Evolutionary conservation across 2,329 filamentous ascomycete genomes (phyloP).

Genomic region (Paradendryphiella salina): DNA sequence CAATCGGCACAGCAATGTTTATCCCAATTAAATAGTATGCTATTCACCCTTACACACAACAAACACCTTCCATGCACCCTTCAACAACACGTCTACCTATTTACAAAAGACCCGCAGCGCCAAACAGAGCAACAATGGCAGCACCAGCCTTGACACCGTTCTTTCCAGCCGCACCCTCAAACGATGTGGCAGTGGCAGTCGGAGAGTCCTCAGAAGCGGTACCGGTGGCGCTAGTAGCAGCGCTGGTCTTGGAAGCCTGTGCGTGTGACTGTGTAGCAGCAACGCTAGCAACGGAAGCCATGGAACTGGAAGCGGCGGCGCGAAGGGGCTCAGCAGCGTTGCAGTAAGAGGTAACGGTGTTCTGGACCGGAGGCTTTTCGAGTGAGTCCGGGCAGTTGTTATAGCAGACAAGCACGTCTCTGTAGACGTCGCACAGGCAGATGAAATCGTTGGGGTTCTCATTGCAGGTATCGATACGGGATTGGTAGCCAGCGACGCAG

Average conservation of each 20-base stretch:
- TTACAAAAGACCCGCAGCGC: slow-evolving; percentile 26
- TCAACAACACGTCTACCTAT: neutral
- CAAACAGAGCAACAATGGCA: slow-evolving; percentile 30
- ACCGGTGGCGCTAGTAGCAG: neutral
- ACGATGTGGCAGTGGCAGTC: slow-evolving; percentile 10
- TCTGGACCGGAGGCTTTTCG: slow-evolving; percentile 38
- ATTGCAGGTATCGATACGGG: slow-evolving; percentile 50
- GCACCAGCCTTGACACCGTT: slow-evolving; percentile 24
- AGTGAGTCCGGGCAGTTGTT: slow-evolving; percentile 63
- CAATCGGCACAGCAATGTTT: neutral
- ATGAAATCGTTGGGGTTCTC: slow-evolving; percentile 53
- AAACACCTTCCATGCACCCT: neutral
- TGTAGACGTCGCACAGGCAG: slow-evolving; percentile 63
- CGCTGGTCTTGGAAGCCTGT: slow-evolving; percentile 1
- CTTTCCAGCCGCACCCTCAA: slow-evolving; percentile 23
- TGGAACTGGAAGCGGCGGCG: slow-evolving; percentile 23
- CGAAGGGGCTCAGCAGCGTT: slow-evolving; percentile 47
- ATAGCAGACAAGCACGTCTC: slow-evolving; percentile 62
- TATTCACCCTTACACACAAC: neutral
- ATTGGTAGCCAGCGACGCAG: slow-evolving; percentile 50
- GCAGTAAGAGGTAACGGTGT: slow-evolving; percentile 47
- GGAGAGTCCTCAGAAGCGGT: neutral
- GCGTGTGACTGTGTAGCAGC: slow-evolving; percentile 24
- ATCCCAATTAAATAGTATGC: slow-evolving; percentile 10
- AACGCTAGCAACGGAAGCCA: slow-evolving; percentile 23